Percentiles rank a stretch among this genome's conserved stretches.
phyloP scores from a whole-genome alignment of 1,139 yeast species.

The Magnusiomyces tetraspermus region DNA sequence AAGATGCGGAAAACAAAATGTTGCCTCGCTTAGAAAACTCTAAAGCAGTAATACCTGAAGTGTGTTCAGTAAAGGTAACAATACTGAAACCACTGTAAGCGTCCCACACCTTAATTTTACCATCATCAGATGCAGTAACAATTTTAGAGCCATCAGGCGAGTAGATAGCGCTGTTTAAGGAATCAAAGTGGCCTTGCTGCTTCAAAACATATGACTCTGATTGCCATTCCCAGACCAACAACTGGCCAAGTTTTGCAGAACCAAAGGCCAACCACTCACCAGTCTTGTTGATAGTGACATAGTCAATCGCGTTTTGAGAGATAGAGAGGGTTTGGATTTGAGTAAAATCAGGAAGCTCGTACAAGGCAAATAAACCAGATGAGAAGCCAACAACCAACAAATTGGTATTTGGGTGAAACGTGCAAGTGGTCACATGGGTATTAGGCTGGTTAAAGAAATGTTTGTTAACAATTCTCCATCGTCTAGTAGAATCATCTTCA shows the following conservation, averaged over 20 bases:
- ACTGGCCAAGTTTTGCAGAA: slow-evolving; percentile 81
- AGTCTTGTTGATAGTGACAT: slow-evolving; percentile 65
- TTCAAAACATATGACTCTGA: slow-evolving; percentile 89
- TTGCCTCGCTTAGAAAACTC: slow-evolving; percentile 83
- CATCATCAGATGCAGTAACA: slow-evolving; percentile 94
- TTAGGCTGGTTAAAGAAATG: slow-evolving; percentile 56
- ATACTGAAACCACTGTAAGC: slow-evolving; percentile 85
- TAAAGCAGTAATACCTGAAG: slow-evolving; percentile 79
- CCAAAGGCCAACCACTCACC: slow-evolving; percentile 99
- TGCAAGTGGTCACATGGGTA: slow-evolving; percentile 61
- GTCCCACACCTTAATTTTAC: slow-evolving; percentile 95
- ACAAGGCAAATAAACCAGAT: slow-evolving; percentile 87
- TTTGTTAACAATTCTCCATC: slow-evolving; percentile 80
- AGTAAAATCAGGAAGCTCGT: slow-evolving; percentile 71
- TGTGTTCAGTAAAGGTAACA: slow-evolving; percentile 85
- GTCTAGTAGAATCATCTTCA: slow-evolving; percentile 19
- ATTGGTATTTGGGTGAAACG: slow-evolving; percentile 67
- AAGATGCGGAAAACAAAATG: slow-evolving; percentile 78
- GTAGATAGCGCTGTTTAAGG: slow-evolving; percentile 73
- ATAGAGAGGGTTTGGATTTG: slow-evolving; percentile 79
- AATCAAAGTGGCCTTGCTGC: slow-evolving; percentile 95
- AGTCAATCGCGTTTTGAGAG: slow-evolving; percentile 85
- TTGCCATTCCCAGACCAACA: slow-evolving; percentile 97
- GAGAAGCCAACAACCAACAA: slow-evolving; percentile 81
- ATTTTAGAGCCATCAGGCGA: slow-evolving; percentile 93